A percentile compares a stretch with the other conserved stretches of the same genome.
phyloP scores from a whole-genome alignment of 2,329 filamentous ascomycete genomes.

The Oidium heveae region DNA sequence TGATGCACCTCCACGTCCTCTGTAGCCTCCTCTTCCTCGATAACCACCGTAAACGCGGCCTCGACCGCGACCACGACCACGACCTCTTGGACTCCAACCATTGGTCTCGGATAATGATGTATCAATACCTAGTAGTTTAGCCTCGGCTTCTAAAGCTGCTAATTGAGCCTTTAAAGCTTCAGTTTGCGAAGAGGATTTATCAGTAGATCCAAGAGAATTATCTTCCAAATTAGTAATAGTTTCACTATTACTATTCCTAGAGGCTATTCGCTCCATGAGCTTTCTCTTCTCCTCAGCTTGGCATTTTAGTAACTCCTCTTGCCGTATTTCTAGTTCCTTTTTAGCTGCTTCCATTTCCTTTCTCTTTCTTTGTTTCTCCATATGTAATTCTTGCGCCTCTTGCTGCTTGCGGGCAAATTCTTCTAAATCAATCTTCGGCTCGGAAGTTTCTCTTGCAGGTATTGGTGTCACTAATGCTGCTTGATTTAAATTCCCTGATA shows the following conservation, averaged over 20 bases:
- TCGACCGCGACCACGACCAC: slow-evolving; percentile 17
- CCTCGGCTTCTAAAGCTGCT: slow-evolving; percentile 48
- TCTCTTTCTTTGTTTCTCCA: slow-evolving; percentile 37
- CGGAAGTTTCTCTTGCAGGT: slow-evolving; percentile 7
- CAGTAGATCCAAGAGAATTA: slow-evolving; percentile 4
- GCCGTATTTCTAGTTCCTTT: slow-evolving; percentile 37
- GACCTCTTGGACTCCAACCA: slow-evolving; percentile 17
- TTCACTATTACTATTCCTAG: slow-evolving; percentile 18
- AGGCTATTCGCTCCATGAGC: slow-evolving; percentile 34
- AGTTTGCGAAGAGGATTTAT: slow-evolving; percentile 22
- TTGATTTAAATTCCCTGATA: slow-evolving; percentile 7
- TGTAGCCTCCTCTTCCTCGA: slow-evolving; percentile 21
- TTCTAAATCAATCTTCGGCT: slow-evolving; percentile 37
- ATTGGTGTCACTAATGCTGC: slow-evolving; percentile 1
- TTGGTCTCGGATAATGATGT: slow-evolving; percentile 19
- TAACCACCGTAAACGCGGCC: slow-evolving; percentile 17
- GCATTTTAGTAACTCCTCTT: slow-evolving; percentile 32
- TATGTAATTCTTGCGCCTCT: slow-evolving; percentile 43
- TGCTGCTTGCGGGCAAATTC: slow-evolving; percentile 44
- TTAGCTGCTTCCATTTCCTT: slow-evolving; percentile 35
- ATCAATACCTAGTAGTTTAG: slow-evolving; percentile 41
- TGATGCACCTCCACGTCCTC: slow-evolving; percentile 20
- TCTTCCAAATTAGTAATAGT: slow-evolving; percentile 3
- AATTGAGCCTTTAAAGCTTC: slow-evolving; percentile 45
- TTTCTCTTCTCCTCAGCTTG: slow-evolving; percentile 39